phyloP scores from a whole-genome alignment of 176 grass and related monocot genomes.

The Carex parvula region DNA sequence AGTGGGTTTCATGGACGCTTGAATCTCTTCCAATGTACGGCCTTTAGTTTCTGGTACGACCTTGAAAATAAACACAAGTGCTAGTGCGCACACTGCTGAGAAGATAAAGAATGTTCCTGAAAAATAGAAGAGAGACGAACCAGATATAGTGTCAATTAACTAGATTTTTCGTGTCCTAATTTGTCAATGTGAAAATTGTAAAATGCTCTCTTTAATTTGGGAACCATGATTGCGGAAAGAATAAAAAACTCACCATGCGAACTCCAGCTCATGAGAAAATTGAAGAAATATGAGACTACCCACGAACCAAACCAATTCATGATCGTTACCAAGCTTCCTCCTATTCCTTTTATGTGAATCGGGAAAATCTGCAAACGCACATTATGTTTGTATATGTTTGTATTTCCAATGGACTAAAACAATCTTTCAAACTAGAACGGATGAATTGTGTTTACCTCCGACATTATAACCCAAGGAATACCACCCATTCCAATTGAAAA shows the following conservation, averaged over 20 bases:
- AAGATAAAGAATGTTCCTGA: conserved; percentile 40
- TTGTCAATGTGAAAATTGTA: neutral
- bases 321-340: conserved; percentile 49
- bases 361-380: conserved; percentile 47
- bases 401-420: neutral
- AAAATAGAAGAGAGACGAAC: neutral
- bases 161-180: neutral
- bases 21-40: conserved; percentile 51
- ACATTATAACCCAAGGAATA: conserved; percentile 68
- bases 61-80: conserved; percentile 37
- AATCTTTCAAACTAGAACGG: neutral
- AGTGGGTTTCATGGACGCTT: conserved; percentile 41
- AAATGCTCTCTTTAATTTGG: neutral
- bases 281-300: conserved; percentile 50
- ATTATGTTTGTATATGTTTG: neutral
- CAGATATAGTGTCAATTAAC: neutral
- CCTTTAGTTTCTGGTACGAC: conserved; percentile 45
- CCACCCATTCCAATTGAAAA: conserved; percentile 61
- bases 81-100: conserved; percentile 25
- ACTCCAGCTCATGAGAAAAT: conserved; percentile 63
- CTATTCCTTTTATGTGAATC: conserved; percentile 42
- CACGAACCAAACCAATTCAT: conserved; percentile 56
- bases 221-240: neutral
- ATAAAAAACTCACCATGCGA: conserved; percentile 35
- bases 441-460: conserved; percentile 33